phyloP scores from a whole-genome alignment of 257 asterid genomes.

The Solanum appendiculatum region DNA sequence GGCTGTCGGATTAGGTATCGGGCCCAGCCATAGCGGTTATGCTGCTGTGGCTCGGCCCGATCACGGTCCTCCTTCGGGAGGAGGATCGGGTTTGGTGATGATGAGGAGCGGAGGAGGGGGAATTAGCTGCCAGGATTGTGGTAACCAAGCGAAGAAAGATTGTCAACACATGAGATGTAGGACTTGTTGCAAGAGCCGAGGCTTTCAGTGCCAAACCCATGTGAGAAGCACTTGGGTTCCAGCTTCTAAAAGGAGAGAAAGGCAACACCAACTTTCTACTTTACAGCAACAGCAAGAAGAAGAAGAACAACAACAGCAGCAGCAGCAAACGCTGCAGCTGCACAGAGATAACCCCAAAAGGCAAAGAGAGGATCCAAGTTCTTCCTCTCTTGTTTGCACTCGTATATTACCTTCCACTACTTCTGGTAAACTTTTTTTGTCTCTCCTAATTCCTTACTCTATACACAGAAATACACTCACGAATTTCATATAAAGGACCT shows the following conservation, averaged over 20 bases:
- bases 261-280: conserved; percentile 44
- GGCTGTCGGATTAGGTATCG: conserved; percentile 42
- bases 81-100: conserved; percentile 43
- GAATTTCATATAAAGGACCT: neutral
- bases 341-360: conserved; percentile 18
- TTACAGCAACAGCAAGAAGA: conserved; percentile 15
- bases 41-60: conserved; percentile 21
- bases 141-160: conserved; percentile 83
- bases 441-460: neutral
- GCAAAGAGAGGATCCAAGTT: conserved; percentile 32
- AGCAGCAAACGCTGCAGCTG: conserved; percentile 3
- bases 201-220: conserved; percentile 68
- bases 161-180: conserved; percentile 86
- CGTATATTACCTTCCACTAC: conserved; percentile 31
- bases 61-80: conserved; percentile 13
- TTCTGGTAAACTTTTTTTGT: conserved; percentile 24
- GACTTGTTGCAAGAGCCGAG: conserved; percentile 86
- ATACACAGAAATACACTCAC: neutral
- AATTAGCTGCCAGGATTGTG: conserved; percentile 85
- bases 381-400: conserved; percentile 52
- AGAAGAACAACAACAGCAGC: conserved; percentile 3
- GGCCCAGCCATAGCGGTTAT: conserved; percentile 32
- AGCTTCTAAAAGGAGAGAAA: conserved; percentile 67
- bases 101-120: conserved; percentile 59
- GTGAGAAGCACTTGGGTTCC: conserved; percentile 93